These are phyloP conservation scores for Corymbia citriodora DNA, from an alignment of 441 rosid species.

Conservation along the genomic window DNA sequence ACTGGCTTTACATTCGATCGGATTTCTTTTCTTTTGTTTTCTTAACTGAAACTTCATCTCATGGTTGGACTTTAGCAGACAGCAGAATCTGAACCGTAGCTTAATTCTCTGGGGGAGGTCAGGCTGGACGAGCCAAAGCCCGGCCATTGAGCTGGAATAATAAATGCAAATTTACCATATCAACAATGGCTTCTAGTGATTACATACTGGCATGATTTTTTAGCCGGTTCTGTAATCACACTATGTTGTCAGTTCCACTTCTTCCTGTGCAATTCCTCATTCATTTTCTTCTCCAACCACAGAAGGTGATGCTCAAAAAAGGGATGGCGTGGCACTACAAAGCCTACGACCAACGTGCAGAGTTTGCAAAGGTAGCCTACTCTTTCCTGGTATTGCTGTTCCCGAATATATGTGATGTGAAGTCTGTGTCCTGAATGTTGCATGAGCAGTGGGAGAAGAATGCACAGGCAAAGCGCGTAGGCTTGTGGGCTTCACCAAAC, in stretches of 20 bases:
- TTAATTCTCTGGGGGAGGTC: neutral
- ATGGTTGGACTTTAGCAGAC: neutral
- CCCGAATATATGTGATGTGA: neutral
- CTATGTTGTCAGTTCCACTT: neutral
- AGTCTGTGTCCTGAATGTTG: neutral
- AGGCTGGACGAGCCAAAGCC: neutral
- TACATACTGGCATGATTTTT: neutral
- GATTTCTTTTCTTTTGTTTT: neutral
- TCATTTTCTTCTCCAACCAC: neutral
- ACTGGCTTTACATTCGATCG: neutral
- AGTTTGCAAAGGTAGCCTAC: constrained; percentile 43
- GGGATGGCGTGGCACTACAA: constrained; percentile 81
- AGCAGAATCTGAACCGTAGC: neutral
- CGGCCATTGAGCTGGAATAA: neutral
- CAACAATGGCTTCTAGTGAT: neutral
- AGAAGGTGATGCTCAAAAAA: constrained; percentile 78
- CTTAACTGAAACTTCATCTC: neutral
- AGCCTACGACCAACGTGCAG: constrained; percentile 51
- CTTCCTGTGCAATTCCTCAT: neutral
- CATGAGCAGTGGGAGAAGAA: constrained; percentile 67
- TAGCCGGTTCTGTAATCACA: neutral
- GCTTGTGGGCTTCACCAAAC: constrained; percentile 69
- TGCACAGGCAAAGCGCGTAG: constrained; percentile 56
- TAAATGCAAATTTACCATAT: neutral
- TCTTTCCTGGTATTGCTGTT: neutral